A percentile compares a stretch with the other conserved stretches of the same genome.
Evolutionary conservation across 768 basidiomycete species (phyloP).

Genomic region (Tephrocybe sp.): DNA sequence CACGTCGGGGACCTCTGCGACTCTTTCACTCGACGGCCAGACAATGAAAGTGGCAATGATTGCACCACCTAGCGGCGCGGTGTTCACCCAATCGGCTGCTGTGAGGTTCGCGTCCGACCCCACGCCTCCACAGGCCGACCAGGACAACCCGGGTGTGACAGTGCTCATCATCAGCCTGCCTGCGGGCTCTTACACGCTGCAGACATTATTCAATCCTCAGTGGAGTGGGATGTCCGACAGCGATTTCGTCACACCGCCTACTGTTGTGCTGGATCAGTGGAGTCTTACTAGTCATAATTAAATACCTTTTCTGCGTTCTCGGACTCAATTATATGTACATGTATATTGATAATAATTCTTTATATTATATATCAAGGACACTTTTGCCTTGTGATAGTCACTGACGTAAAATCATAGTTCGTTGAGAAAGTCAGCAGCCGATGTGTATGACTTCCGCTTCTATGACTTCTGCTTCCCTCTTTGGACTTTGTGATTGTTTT

Average conservation of each 20-base stretch:
- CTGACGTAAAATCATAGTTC: no score
- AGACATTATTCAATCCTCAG: conserved; percentile 93
- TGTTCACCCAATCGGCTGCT: conserved; percentile 57
- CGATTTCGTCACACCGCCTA: conserved; percentile 67
- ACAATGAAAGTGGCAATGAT: conserved; percentile 67
- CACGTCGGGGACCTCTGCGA: conserved; percentile 62
- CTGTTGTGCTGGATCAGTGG: conserved; percentile 77
- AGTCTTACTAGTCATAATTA: conserved; percentile 75
- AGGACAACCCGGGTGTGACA: conserved; percentile 73
- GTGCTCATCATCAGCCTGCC: conserved; percentile 74
- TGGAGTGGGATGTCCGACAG: conserved; percentile 67
- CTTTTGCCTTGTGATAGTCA: no score
- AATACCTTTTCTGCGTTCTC: conserved; percentile 16
- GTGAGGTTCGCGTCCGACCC: conserved; percentile 59
- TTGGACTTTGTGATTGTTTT: no score
- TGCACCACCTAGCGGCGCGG: conserved; percentile 65
- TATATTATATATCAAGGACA: no score
- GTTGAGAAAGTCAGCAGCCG: no score
- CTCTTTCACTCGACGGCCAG: conserved; percentile 68
- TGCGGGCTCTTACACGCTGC: conserved; percentile 70
- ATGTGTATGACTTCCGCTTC: no score
- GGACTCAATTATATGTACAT: no score
- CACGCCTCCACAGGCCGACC: conserved; percentile 63
- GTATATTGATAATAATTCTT: no score
- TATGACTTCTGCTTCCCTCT: no score